Percentiles rank a stretch among this genome's conserved stretches.
These are phyloP conservation scores for Fusarium domesticum DNA, from an alignment of 2,329 filamentous ascomycete genomes.

Conservation along the genomic window DNA sequence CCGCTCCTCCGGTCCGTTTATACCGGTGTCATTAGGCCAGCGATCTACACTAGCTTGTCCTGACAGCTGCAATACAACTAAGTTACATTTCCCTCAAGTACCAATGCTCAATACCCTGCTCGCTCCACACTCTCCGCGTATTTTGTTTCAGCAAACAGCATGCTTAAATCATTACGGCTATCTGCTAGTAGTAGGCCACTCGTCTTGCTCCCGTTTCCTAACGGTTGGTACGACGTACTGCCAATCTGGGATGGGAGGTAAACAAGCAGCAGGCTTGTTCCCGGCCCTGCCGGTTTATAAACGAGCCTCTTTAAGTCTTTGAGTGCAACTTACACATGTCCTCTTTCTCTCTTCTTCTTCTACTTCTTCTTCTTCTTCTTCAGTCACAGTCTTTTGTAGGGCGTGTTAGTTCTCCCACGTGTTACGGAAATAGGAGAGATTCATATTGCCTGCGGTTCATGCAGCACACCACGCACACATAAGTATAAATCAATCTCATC, in stretches of 20 bases:
- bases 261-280: background rate
- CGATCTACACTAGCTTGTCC: constrained; percentile 6
- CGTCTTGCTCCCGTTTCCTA: background rate
- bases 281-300: background rate
- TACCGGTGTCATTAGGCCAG: constrained; percentile 19
- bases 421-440: background rate
- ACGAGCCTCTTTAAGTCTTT: background rate
- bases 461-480: background rate
- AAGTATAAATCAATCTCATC: background rate
- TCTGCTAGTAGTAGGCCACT: no score
- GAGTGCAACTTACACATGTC: background rate
- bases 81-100: constrained; percentile 11
- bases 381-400: background rate
- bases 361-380: background rate
- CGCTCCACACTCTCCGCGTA: background rate
- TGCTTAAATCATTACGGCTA: background rate
- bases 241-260: background rate
- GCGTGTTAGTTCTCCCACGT: background rate
- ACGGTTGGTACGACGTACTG: background rate
- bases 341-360: no score
- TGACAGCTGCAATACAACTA: constrained; percentile 6
- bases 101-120: constrained; percentile 4
- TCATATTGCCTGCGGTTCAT: background rate
- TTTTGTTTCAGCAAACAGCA: background rate
- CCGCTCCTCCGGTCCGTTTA: constrained; percentile 27